These are phyloP conservation scores for Termitomyces sp. DNA, from an alignment of 768 basidiomycete genomes.

Conservation along the genomic window DNA sequence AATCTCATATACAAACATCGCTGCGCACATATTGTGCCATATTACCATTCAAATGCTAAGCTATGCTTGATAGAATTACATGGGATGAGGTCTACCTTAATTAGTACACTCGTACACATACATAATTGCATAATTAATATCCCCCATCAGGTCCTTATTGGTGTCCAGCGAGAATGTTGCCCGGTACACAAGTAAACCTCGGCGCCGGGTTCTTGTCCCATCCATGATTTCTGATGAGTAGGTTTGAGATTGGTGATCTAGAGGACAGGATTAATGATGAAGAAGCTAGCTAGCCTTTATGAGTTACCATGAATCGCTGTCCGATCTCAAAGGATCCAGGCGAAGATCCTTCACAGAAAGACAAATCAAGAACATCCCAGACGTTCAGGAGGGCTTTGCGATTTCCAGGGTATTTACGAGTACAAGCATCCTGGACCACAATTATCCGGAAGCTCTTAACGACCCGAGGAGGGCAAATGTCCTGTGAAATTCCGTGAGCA, in stretches of 20 bases:
- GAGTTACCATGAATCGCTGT: constrained; percentile 61
- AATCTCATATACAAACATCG: neutral
- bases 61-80: neutral
- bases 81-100: constrained; percentile 1
- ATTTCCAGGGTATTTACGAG: constrained; percentile 41
- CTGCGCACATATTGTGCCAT: neutral
- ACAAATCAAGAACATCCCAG: constrained; percentile 66
- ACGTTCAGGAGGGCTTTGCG: constrained; percentile 75
- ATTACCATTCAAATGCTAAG: neutral
- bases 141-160: constrained; percentile 17
- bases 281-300: constrained; percentile 1
- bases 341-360: constrained; percentile 42
- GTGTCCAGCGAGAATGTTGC: constrained; percentile 59
- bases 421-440: constrained; percentile 58
- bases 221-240: constrained; percentile 66
- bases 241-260: constrained; percentile 69
- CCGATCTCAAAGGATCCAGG: constrained; percentile 53
- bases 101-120: constrained; percentile 5
- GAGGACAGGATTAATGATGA: neutral
- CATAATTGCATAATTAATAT: constrained; percentile 1
- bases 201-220: constrained; percentile 49
- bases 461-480: constrained; percentile 63
- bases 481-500: constrained; percentile 24
- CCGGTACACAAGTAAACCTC: constrained; percentile 69
- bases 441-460: constrained; percentile 76